Evolutionary conservation across 2,329 filamentous ascomycete species (phyloP).

Genomic region (Venturia aucupariae): DNA sequence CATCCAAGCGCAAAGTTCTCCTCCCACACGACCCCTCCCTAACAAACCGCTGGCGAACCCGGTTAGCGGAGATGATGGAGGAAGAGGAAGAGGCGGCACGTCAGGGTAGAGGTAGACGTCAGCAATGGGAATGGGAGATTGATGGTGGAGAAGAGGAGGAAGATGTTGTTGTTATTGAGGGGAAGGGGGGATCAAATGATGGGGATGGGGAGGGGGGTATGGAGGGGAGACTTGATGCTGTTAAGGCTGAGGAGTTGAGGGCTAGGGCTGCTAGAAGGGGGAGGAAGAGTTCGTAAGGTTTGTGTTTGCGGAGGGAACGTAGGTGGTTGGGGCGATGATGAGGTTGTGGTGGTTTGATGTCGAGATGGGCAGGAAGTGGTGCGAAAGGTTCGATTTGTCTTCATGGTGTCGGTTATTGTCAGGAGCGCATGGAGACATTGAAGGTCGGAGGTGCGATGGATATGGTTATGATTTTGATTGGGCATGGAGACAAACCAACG

Average conservation of each 20-base stretch:
- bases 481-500: neutral
- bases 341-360: no score
- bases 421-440: neutral
- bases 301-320: no score
- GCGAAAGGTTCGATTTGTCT: neutral
- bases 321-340: neutral
- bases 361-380: no score
- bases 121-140: neutral
- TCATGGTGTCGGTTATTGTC: neutral
- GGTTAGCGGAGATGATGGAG: neutral
- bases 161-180: neutral
- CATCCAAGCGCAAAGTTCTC: neutral
- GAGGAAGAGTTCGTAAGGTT: neutral
- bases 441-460: neutral
- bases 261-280: neutral
- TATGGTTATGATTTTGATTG: neutral
- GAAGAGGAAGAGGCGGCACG: neutral
- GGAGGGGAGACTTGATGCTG: slow-evolving; percentile 1
- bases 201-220: neutral
- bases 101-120: neutral
- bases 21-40: neutral
- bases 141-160: neutral
- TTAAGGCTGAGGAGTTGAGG: neutral
- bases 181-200: neutral
- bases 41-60: neutral